Evolutionary conservation across 2,329 filamentous ascomycete genomes (phyloP).

Genomic region (Xylaria multiplex): DNA sequence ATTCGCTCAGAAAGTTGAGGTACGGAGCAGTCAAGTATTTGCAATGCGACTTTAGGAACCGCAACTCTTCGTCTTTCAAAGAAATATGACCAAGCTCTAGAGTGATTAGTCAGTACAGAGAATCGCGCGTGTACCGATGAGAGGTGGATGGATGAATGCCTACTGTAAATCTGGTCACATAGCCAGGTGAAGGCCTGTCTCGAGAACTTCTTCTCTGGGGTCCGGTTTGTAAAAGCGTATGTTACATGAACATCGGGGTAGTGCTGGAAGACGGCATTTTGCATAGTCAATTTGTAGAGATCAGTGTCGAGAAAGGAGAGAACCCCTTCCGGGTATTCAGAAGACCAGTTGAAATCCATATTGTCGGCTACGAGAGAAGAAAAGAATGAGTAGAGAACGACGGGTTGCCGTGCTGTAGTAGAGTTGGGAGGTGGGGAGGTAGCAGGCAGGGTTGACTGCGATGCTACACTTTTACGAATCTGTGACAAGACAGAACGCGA

Average conservation of each 20-base stretch:
- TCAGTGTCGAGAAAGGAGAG: slow-evolving; percentile 85
- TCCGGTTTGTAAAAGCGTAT: slow-evolving; percentile 95
- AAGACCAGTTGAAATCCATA: slow-evolving; percentile 75
- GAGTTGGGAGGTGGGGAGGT: neutral
- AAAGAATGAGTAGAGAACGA: neutral
- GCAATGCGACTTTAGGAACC: slow-evolving; percentile 81
- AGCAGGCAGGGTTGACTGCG: neutral
- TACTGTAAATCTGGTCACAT: slow-evolving; percentile 81
- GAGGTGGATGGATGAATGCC: slow-evolving; percentile 41
- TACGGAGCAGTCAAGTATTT: slow-evolving; percentile 82
- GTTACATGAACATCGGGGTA: slow-evolving; percentile 85
- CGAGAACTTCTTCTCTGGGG: slow-evolving; percentile 90
- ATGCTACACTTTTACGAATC: neutral
- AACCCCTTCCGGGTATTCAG: slow-evolving; percentile 77
- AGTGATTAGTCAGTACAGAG: slow-evolving; percentile 28
- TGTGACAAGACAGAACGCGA: neutral
- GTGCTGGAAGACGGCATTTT: slow-evolving; percentile 94
- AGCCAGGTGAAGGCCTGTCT: slow-evolving; percentile 88
- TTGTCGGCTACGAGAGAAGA: slow-evolving; percentile 8
- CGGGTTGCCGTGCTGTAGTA: neutral
- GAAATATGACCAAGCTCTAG: slow-evolving; percentile 83
- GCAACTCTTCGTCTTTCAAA: slow-evolving; percentile 80
- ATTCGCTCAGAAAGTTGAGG: slow-evolving; percentile 81
- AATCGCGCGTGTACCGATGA: slow-evolving; percentile 30
- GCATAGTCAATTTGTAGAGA: slow-evolving; percentile 98